A percentile compares a stretch with the other conserved stretches of the same genome.
Conservation (phyloP, 75 land plant species). For the Cryptomeria japonica region DNA sequence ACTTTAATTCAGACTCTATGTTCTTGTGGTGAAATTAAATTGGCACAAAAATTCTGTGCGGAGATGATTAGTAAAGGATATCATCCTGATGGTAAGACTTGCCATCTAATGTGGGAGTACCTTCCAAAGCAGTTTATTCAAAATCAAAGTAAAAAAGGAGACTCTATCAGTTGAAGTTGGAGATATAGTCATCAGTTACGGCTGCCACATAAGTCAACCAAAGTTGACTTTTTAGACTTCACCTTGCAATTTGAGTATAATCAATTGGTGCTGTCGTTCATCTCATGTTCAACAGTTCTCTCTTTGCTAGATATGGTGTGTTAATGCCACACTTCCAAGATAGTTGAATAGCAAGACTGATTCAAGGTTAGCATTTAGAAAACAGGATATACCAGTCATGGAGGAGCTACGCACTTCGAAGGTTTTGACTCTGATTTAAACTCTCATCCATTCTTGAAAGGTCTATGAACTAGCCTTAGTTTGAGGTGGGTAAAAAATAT, state of each 20-base stretch:
- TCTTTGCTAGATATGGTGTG: not conserved
- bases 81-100: not conserved
- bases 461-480: not conserved
- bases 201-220: not conserved
- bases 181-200: not conserved
- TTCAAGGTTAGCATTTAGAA: not conserved
- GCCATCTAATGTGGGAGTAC: not conserved
- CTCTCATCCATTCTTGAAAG: not conserved
- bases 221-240: not conserved
- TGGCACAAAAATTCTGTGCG: slow-evolving; percentile 19
- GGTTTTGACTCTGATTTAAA: not conserved
- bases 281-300: not conserved
- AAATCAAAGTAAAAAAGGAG: not conserved
- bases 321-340: not conserved
- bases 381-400: not conserved
- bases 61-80: not conserved
- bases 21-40: not conserved
- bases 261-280: not conserved
- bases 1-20: not conserved
- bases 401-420: not conserved
- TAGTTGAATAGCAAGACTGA: not conserved
- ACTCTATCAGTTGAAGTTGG: not conserved
- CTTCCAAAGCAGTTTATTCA: not conserved
- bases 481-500: not conserved
- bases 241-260: not conserved